These are phyloP conservation scores for Aphanomyces cochlioides DNA, from an alignment of 352 stramenopile species.

Conservation along the genomic window DNA sequence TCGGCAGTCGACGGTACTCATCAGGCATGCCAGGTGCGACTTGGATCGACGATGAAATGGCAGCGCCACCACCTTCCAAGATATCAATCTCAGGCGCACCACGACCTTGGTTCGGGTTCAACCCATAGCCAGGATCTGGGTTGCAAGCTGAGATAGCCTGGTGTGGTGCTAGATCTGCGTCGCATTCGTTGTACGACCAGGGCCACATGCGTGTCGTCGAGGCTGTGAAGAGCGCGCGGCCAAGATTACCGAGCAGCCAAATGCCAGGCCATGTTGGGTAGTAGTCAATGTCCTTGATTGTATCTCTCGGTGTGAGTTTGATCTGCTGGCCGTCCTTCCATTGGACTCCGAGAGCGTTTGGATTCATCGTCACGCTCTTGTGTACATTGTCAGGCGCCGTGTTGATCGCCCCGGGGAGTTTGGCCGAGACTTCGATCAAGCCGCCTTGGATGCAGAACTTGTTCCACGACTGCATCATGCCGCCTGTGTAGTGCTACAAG, in stretches of 20 bases:
- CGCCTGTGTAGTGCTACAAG: slow-evolving; percentile 52
- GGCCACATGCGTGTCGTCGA: slow-evolving; percentile 48
- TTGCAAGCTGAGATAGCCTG: neutral
- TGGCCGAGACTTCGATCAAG: slow-evolving; percentile 80
- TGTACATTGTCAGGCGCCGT: slow-evolving; percentile 35
- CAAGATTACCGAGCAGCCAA: slow-evolving; percentile 86
- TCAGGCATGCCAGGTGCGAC: slow-evolving; percentile 75
- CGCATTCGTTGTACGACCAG: too few species aligned
- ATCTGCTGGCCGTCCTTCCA: slow-evolving; percentile 31
- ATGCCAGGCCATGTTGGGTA: slow-evolving; percentile 80
- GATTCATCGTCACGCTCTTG: slow-evolving; percentile 34
- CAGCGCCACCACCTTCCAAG: slow-evolving; percentile 50
- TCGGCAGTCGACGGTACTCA: slow-evolving; percentile 58
- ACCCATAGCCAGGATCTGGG: slow-evolving; percentile 43
- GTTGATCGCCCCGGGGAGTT: slow-evolving; percentile 66
- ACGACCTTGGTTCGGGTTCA: slow-evolving; percentile 51
- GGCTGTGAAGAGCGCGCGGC: slow-evolving; percentile 71
- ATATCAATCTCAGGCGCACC: slow-evolving; percentile 83
- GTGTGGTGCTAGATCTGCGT: too few species aligned
- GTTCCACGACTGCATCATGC: slow-evolving; percentile 87
- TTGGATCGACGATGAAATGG: slow-evolving; percentile 79
- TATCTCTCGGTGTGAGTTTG: slow-evolving; percentile 3
- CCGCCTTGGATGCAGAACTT: slow-evolving; percentile 94
- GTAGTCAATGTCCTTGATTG: slow-evolving; percentile 35
- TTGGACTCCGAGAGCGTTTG: neutral